Evolutionary conservation across 306 rosid genomes (phyloP), one percentile per base, ranked within the genome.

Genomic region (Trichosanthes cucumerina): DNA sequence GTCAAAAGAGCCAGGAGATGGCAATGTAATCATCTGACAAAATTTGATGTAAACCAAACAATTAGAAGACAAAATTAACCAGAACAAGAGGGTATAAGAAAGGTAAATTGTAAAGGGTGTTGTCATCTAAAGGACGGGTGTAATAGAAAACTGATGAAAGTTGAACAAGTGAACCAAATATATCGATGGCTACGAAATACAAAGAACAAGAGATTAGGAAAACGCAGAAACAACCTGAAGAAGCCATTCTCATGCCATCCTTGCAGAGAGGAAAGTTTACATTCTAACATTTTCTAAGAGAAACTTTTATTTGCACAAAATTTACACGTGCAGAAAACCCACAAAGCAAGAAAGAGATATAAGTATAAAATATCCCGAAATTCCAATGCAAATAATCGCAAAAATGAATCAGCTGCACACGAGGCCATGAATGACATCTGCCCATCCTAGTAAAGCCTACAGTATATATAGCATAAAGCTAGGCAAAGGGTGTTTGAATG

Each of bases 21-120:
- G 50, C 79, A 79, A 78, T 57, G 93, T 87, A 79, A 88, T 90
- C 81, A 80, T 78, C 97, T 92, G 80, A 64, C 44, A 80, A 64
- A 19, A 11, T 36, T 28, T 31, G 21, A 11, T n/a, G 23, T n/a
- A 36, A 76, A 57, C 47, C 50, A 76, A 14, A 41, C 53, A 76
- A 76, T 76, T 28, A 76, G 79, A 28, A 2, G 26, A 46, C 28
- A 4, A 50, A 28, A 49, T 28, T 26, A 49, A 50, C 78, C 46
- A 74, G 31, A 74, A 16, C 39, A 72, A 26, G 59, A 72, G 23
- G 18, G 28, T 9, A 50, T 9, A 49, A 13, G 59, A 73, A 39
- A 21, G 14, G 53, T n/a, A 69, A 64, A 39, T 69, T 69, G 21
- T 24, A 14, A 23, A 43, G 49, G 49, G 54, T 21, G 21, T 70